Evolutionary conservation across 306 rosid species (phyloP), one percentile per base, ranked within the genome.

Genomic region (Castanopsis chinensis): DNA sequence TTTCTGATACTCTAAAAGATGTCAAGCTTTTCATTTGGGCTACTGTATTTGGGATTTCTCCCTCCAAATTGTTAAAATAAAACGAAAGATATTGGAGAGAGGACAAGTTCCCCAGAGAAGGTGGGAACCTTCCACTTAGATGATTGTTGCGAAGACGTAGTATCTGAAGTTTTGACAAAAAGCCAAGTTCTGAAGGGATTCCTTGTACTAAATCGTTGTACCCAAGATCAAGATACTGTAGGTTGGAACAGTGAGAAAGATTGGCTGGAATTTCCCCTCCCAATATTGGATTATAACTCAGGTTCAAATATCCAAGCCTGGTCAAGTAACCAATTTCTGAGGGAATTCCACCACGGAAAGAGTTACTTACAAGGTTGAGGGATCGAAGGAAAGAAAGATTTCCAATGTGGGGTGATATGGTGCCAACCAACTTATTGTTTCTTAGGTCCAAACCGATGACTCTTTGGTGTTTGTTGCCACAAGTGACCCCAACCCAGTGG

Each of bases 381-480:
- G 35, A 60, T 25, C 35, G 68, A 60, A 60, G 68, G 37, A 60
- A 60, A 74, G 49, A 74, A 8, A 60, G 57, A 59, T 54, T 7
- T 41, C 65, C 78, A 33, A 75, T 2, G 71, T 41, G 54, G 25
- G 81, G 76, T 13, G 81, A 70, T 54, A 70, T 20, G 37, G 49
- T 20, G 20, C 81, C 81, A n/a, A n/a, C n/a, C n/a, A n/a, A n/a
- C n/a, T n/a, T n/a, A n/a, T n/a, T n/a, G n/a, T n/a, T n/a, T n/a
- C n/a, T n/a, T n/a, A n/a, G n/a, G n/a, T n/a, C n/a, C n/a, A n/a
- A n/a, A n/a, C n/a, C n/a, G n/a, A n/a, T n/a, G n/a, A n/a, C n/a
- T n/a, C n/a, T n/a, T n/a, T n/a, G n/a, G n/a, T n/a, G n/a, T n/a
- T n/a, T n/a, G n/a, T n/a, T n/a, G n/a, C n/a, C n/a, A n/a, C n/a